phyloP scores from a whole-genome alignment of 2,329 filamentous ascomycete genomes.

The Botryotinia narcissicola region DNA sequence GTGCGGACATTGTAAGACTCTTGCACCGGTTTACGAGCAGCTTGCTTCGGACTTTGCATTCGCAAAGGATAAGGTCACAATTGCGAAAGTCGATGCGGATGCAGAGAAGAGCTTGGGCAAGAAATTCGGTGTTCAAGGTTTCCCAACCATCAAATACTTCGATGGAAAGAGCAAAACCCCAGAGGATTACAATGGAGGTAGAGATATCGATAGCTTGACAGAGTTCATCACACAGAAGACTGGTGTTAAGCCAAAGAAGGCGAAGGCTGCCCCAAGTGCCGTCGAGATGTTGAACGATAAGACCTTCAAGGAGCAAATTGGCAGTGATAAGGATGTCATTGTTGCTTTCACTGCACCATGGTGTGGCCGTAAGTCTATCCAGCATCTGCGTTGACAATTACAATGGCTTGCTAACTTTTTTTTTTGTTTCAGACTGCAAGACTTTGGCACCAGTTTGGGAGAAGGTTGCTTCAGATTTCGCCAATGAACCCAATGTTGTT shows the following conservation, averaged over 20 bases:
- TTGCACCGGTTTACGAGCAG: slow-evolving; percentile 93
- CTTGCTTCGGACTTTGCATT: slow-evolving; percentile 72
- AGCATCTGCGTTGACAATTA: neutral
- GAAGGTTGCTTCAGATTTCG: slow-evolving; percentile 77
- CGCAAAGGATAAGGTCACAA: slow-evolving; percentile 70
- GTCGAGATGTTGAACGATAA: slow-evolving; percentile 79
- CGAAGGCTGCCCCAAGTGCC: slow-evolving; percentile 68
- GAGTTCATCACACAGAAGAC: slow-evolving; percentile 85
- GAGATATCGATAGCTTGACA: slow-evolving; percentile 81
- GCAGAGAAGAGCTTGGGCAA: slow-evolving; percentile 80
- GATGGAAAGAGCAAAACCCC: slow-evolving; percentile 90
- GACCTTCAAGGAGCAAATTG: slow-evolving; percentile 74
- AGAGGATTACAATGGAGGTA: slow-evolving; percentile 78
- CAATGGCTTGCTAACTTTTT: slow-evolving; percentile 21
- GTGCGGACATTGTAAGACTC: slow-evolving; percentile 99
- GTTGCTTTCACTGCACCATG: slow-evolving; percentile 98
- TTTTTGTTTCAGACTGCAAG: slow-evolving; percentile 78
- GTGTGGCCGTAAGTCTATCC: slow-evolving; percentile 78
- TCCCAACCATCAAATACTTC: slow-evolving; percentile 97
- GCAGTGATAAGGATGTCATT: slow-evolving; percentile 82
- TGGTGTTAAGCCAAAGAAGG: slow-evolving; percentile 73
- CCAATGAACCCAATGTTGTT: slow-evolving; percentile 71
- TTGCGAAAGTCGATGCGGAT: slow-evolving; percentile 96
- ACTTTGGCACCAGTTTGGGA: slow-evolving; percentile 88
- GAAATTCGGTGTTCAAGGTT: slow-evolving; percentile 86